Evolutionary conservation across 2,329 filamentous ascomycete genomes (phyloP).

Genomic region (Hyphodiscus sp.): DNA sequence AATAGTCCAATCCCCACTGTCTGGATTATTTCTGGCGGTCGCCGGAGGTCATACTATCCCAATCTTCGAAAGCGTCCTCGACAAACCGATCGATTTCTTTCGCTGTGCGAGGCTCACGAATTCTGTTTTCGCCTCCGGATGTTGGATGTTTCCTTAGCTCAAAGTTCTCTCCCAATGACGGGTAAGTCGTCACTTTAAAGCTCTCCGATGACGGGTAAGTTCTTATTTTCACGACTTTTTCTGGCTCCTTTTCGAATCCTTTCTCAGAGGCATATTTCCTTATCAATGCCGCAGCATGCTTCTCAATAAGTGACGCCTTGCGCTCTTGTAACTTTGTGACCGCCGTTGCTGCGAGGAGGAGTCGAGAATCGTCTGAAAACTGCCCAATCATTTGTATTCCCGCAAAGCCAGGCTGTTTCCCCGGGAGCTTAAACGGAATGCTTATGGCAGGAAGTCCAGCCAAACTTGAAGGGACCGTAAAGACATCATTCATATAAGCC

Average conservation of each 20-base stretch:
- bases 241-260: neutral
- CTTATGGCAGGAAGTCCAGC: slow-evolving; percentile 86
- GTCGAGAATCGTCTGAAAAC: slow-evolving; percentile 64
- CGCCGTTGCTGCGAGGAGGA: slow-evolving; percentile 51
- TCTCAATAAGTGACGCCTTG: neutral
- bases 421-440: slow-evolving; percentile 50
- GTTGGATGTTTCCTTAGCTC: too few species aligned
- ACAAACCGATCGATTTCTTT: neutral
- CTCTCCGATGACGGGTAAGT: neutral
- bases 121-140: neutral
- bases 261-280: too few species aligned
- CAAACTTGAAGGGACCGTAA: slow-evolving; percentile 90
- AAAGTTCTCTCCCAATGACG: too few species aligned
- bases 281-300: neutral
- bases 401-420: slow-evolving; percentile 33
- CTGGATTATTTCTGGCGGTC: too few species aligned
- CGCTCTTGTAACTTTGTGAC: slow-evolving; percentile 7
- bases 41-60: neutral
- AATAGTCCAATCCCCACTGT: too few species aligned
- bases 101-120: neutral
- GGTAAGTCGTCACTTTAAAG: too few species aligned
- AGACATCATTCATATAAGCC: slow-evolving; percentile 86
- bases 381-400: slow-evolving; percentile 78
- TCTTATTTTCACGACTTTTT: neutral
- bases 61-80: neutral